Percentiles rank a stretch among this genome's conserved stretches.
These are phyloP conservation scores for Abrus pulchellus DNA, from an alignment of 306 rosid species.

Conservation along the genomic window DNA sequence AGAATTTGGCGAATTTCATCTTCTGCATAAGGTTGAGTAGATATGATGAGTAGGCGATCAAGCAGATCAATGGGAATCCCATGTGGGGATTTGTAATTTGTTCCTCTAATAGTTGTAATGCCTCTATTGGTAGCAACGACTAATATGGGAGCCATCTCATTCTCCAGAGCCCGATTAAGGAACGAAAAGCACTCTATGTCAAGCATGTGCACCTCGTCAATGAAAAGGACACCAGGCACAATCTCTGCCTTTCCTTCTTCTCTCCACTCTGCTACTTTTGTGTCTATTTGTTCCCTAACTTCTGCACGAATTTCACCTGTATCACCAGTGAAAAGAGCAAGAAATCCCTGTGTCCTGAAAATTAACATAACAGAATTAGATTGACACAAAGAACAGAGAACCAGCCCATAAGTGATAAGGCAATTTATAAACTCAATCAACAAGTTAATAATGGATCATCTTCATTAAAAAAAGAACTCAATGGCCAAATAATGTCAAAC, in stretches of 20 bases:
- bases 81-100: constrained; percentile 92
- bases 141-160: constrained; percentile 97
- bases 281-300: constrained; percentile 98
- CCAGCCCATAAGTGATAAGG: neutral
- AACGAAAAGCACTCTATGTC: constrained; percentile 97
- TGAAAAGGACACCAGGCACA: constrained; percentile 96
- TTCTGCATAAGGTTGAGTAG: constrained; percentile 88
- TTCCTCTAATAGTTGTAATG: constrained; percentile 92
- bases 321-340: constrained; percentile 96
- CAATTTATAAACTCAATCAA: constrained; percentile 12
- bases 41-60: constrained; percentile 91
- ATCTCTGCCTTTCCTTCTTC: constrained; percentile 99
- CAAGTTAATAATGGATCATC: constrained; percentile 15
- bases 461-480: neutral
- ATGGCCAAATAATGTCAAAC: neutral
- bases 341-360: constrained; percentile 94
- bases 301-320: constrained; percentile 98
- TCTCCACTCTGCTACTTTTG: constrained; percentile 99
- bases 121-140: constrained; percentile 98
- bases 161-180: constrained; percentile 93
- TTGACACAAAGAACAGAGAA: constrained; percentile 12
- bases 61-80: constrained; percentile 96
- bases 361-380: constrained; percentile 43
- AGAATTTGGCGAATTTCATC: constrained; percentile 87
- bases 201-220: constrained; percentile 98